Base-by-base conservation (phyloP, 2,329 filamentous ascomycete genomes). In the Aspergillus ochraceus region DNA sequence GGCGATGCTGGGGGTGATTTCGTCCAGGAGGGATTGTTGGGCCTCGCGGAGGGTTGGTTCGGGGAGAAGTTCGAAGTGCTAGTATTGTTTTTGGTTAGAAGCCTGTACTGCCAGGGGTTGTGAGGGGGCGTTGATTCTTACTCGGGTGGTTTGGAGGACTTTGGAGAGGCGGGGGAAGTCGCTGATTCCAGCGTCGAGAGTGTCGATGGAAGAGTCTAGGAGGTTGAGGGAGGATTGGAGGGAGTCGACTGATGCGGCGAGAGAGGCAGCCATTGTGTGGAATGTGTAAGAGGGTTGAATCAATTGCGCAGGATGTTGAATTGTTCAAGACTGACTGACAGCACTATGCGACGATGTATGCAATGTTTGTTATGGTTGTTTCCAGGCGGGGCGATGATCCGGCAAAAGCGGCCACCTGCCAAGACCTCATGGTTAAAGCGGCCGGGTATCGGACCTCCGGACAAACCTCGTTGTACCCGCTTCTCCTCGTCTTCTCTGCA, bases 1-100 rank as follows among this genome's bases (percentile, higher is more conserved):
- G 30, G 88, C 82, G 64, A 96, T 90, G 74, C 92, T 92, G 9
- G 93, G 93, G n/a, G 89, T 88, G 67, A 97, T 95, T 73, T 96
- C 92, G 70, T 91, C 90, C 68, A 92, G 89, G 19, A 97, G 86
- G 4, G 91, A 88, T 66, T 90, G 83, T 76, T 97, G 93, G 32
- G 93, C 93, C 63, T 89, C 85, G 62, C 88, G 88, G 49, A 97
- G 86, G 54, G 90, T 90, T 12, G 90, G 86, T 73, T 96, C 91
- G 17, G 92, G 91, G 67, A 97, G 90, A 47, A 97, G 87, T 75
- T 97, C 93, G 77, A 96, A 97, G 79, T 97, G 93, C 89, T 96
- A 68, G 58, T 50, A 29, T 47, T 26, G 14, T n/a, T n/a, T 2
- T 39, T 39, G 4, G 32, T 39, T 39, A 46, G 30, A 20, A 10